Evolutionary conservation across 1,139 yeast genomes (phyloP).

Genomic region (Lodderomyces pseudojiufengensis): DNA sequence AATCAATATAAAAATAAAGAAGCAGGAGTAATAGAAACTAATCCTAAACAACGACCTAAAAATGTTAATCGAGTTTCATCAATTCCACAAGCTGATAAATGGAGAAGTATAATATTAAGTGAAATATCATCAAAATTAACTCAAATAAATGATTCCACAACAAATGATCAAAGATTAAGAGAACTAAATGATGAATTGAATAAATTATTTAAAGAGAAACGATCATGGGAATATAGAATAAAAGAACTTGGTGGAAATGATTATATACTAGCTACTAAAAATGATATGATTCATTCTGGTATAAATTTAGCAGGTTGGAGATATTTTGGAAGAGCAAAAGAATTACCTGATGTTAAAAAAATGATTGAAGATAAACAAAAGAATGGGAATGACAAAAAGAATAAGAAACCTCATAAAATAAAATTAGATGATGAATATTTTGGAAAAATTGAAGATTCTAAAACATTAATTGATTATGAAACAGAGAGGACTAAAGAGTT

Average conservation of each 20-base stretch:
- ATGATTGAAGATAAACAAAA: slow-evolving; percentile 36
- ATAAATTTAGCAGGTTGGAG: slow-evolving; percentile 49
- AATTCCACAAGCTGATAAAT: slow-evolving; percentile 69
- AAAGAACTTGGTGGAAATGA: slow-evolving; percentile 69
- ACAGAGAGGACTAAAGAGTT: slow-evolving; percentile 15
- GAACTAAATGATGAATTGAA: slow-evolving; percentile 78
- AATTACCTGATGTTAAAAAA: slow-evolving; percentile 70
- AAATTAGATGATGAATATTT: slow-evolving; percentile 32
- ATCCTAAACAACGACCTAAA: slow-evolving; percentile 61
- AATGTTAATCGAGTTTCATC: slow-evolving; percentile 51
- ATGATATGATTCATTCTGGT: slow-evolving; percentile 25
- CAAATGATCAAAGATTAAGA: slow-evolving; percentile 60
- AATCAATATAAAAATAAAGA: slow-evolving; percentile 48
- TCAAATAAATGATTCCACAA: slow-evolving; percentile 58
- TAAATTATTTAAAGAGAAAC: slow-evolving; percentile 59
- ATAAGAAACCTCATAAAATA: slow-evolving; percentile 11
- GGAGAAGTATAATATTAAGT: slow-evolving; percentile 61
- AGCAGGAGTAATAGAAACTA: slow-evolving; percentile 56
- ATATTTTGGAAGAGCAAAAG: slow-evolving; percentile 82
- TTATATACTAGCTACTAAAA: slow-evolving; percentile 27
- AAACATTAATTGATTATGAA: slow-evolving; percentile 19
- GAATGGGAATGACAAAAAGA: too few species aligned
- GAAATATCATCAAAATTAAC: slow-evolving; percentile 64
- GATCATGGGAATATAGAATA: slow-evolving; percentile 77
- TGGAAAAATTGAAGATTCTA: slow-evolving; percentile 36